Conservation (phyloP, 1,284 basidiomycete species). For the Rhodotorula sp. region DNA sequence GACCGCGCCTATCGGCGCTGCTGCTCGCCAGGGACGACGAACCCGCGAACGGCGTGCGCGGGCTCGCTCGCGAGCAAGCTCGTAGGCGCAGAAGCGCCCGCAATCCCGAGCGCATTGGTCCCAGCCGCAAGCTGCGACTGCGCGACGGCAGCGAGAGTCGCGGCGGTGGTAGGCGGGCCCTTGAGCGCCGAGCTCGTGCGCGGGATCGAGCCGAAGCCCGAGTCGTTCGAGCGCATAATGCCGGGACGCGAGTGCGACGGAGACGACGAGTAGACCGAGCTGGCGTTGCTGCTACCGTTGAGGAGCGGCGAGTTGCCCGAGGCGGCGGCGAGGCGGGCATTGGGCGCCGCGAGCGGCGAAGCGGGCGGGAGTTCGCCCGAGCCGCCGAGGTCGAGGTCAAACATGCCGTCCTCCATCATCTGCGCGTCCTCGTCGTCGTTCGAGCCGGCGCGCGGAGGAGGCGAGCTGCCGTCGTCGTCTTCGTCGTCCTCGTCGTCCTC, state of each 20-base stretch:
- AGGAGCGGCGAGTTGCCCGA: neutral
- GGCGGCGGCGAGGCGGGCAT: neutral
- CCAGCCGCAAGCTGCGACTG: too few relatives aligned
- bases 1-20: neutral
- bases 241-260: constrained; percentile 1
- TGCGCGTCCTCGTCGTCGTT: constrained; percentile 29
- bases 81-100: neutral
- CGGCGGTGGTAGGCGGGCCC: neutral
- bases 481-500: constrained; percentile 42
- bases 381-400: constrained; percentile 37
- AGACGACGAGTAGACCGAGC: constrained; percentile 7
- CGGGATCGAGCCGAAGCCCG: constrained; percentile 19
- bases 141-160: neutral
- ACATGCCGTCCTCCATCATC: constrained; percentile 38
- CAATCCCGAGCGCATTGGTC: neutral
- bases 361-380: constrained; percentile 22
- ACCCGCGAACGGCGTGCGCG: neutral
- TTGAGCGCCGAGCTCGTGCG: constrained; percentile 1
- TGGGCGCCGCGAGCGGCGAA: neutral
- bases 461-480: constrained; percentile 40
- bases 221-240: constrained; percentile 24
- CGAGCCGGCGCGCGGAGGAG: constrained; percentile 7
- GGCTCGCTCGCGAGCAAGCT: neutral
- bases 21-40: neutral
- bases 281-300: too few relatives aligned